These are phyloP conservation scores for Dorcoceras hygrometricum DNA, from an alignment of 257 asterid species.

Conservation along the genomic window DNA sequence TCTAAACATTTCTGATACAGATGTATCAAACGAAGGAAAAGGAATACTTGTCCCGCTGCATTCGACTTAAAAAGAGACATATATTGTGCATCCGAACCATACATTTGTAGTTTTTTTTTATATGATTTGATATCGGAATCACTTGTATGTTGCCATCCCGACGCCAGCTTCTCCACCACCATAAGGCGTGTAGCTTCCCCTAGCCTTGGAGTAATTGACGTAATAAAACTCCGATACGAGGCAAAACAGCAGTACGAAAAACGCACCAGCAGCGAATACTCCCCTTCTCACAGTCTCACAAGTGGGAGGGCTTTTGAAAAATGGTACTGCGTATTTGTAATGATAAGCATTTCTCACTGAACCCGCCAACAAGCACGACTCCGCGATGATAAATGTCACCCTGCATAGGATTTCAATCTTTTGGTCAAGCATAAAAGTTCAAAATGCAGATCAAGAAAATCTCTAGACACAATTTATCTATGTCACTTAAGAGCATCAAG, in stretches of 20 bases:
- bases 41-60: background rate
- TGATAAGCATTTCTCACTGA: background rate
- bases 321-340: background rate
- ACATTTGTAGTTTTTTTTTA: background rate
- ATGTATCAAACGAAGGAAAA: background rate
- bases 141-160: background rate
- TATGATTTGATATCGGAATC: background rate
- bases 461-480: background rate
- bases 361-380: background rate
- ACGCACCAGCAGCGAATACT: background rate
- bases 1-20: background rate
- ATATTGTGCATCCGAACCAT: background rate
- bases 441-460: background rate
- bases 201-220: background rate
- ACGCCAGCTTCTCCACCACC: background rate
- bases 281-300: background rate
- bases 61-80: background rate
- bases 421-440: background rate
- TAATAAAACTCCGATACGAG: background rate
- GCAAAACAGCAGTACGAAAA: background rate
- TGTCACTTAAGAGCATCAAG: background rate
- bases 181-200: background rate
- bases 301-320: background rate
- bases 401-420: background rate
- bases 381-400: background rate